Percentiles rank a stretch among this genome's conserved stretches.
Conservation (phyloP, 2,329 filamentous ascomycete genomes). For the Penicillium sp. region DNA sequence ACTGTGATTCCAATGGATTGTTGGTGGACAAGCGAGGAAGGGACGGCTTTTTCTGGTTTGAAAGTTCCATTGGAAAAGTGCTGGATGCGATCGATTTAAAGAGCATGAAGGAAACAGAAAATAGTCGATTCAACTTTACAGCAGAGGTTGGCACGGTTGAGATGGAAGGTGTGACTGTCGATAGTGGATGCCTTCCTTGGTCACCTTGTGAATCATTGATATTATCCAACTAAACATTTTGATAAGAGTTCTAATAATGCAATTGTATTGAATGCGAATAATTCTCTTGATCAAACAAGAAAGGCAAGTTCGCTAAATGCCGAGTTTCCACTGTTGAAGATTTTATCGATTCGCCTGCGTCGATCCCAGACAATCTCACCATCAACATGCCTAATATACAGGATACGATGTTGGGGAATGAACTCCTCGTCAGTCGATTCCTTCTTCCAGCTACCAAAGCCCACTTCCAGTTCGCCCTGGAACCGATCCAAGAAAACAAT, state of each 20-base stretch:
- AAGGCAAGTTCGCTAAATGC: conserved; percentile 31
- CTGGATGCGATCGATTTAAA: neutral
- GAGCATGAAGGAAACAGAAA: neutral
- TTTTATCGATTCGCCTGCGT: conserved; percentile 45
- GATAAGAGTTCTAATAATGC: no score
- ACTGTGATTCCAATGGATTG: conserved; percentile 4
- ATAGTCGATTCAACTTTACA: neutral
- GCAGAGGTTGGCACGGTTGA: no score
- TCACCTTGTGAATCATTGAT: no score
- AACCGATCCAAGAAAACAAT: conserved; percentile 58
- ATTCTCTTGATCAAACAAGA: conserved; percentile 15
- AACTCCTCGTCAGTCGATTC: conserved; percentile 58
- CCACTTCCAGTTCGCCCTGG: conserved; percentile 49
- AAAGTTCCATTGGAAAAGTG: conserved; percentile 7
- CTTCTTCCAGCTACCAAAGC: conserved; percentile 52
- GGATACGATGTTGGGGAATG: conserved; percentile 56
- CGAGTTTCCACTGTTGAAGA: conserved; percentile 48
- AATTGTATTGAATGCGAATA: no score
- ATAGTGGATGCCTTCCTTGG: no score
- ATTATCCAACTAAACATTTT: no score
- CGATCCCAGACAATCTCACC: conserved; percentile 54
- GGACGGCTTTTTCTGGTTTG: conserved; percentile 11
- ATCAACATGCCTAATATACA: conserved; percentile 46
- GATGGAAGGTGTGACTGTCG: no score
- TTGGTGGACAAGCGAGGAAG: conserved; percentile 20